These are phyloP conservation scores for Aspergillus neoniger DNA, from an alignment of 2,329 filamentous ascomycete species.

Conservation along the genomic window DNA sequence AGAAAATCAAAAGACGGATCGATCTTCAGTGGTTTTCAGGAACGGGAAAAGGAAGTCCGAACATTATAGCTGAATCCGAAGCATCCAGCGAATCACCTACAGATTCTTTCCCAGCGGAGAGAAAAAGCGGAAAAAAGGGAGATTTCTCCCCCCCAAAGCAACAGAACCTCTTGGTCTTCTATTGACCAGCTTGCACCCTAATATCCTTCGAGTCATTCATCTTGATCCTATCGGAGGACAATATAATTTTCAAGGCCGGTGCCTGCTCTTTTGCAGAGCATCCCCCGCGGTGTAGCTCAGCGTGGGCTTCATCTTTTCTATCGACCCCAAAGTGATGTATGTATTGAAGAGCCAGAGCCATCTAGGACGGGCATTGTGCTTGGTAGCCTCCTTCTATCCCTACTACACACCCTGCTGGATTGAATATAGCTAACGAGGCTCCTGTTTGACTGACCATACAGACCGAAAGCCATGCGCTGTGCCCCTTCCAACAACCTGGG, in stretches of 20 bases:
- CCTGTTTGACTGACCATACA: background rate
- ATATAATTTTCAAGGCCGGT: background rate
- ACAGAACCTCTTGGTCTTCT: background rate
- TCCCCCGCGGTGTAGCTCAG: constrained; percentile 18
- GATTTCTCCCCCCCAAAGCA: background rate
- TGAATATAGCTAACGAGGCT: background rate
- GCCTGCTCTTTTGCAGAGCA: constrained; percentile 13
- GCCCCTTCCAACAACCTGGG: constrained; percentile 19
- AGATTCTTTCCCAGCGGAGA: background rate
- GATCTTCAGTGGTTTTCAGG: background rate
- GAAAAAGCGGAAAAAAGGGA: background rate
- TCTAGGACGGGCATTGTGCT: background rate
- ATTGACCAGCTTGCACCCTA: background rate
- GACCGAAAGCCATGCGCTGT: constrained; percentile 30
- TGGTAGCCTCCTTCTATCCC: constrained; percentile 1
- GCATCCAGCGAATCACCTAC: constrained; percentile 2
- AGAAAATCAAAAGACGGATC: background rate
- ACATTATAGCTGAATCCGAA: background rate
- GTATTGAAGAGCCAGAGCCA: constrained; percentile 20
- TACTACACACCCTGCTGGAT: background rate
- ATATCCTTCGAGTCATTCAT: background rate
- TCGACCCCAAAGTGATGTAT: constrained; percentile 13
- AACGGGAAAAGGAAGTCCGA: background rate
- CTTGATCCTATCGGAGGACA: background rate
- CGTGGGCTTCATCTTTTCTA: constrained; percentile 23